Evolutionary conservation across 306 rosid species (phyloP).

Genomic region (Trifolium fragiferum): DNA sequence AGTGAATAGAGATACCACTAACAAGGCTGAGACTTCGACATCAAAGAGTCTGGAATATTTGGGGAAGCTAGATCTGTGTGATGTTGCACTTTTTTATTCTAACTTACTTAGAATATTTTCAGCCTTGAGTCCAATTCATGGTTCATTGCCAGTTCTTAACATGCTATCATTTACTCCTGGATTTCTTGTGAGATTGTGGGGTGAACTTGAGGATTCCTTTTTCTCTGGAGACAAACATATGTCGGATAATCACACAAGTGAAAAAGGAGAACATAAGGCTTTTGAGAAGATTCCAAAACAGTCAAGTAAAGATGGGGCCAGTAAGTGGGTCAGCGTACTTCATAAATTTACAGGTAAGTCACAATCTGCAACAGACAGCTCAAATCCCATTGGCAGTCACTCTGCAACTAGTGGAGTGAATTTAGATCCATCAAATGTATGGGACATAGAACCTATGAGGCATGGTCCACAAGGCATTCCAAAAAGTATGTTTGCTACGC

Average conservation of each 20-base stretch:
- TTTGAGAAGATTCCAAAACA: constrained; percentile 62
- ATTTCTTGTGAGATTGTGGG: constrained; percentile 80
- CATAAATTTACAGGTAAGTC: constrained; percentile 81
- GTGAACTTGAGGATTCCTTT: constrained; percentile 65
- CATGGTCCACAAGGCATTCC: constrained; percentile 83
- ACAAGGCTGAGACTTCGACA: constrained; percentile 43
- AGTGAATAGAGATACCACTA: constrained; percentile 42
- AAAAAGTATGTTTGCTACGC: constrained; percentile 68
- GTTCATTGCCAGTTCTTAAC: constrained; percentile 80
- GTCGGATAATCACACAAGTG: constrained; percentile 47
- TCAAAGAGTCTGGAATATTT: constrained; percentile 51
- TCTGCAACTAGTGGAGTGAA: constrained; percentile 55
- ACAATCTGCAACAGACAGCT: constrained; percentile 50
- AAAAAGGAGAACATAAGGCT: constrained; percentile 50
- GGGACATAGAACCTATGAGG: constrained; percentile 82
- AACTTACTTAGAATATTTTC: constrained; percentile 75
- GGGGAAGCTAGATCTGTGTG: constrained; percentile 67
- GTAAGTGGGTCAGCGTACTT: constrained; percentile 77
- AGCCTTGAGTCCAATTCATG: constrained; percentile 66
- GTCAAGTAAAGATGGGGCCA: constrained; percentile 62
- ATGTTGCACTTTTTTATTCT: constrained; percentile 78
- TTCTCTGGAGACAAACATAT: constrained; percentile 55
- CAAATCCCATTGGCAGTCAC: constrained; percentile 47
- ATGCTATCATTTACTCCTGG: constrained; percentile 96
- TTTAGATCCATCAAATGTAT: constrained; percentile 63